Percentiles rank a stretch among this genome's conserved stretches.
Conservation (phyloP, 306 rosid species). For the Rosa chinensis region DNA sequence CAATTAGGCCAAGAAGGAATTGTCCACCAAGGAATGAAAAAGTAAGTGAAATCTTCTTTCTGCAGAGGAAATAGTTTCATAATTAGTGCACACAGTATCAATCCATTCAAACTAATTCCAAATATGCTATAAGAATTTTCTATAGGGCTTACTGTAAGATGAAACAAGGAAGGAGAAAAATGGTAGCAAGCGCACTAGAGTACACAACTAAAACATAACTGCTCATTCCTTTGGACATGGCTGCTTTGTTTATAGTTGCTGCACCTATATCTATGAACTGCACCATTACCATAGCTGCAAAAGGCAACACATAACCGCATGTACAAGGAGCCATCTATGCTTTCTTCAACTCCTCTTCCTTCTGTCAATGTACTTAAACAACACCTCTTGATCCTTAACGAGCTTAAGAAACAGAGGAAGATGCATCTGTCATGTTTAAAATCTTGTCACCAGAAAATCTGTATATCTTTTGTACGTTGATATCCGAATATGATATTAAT, state of each 20-base stretch:
- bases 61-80: background rate
- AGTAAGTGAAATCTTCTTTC: constrained; percentile 14
- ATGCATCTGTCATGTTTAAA: background rate
- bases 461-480: background rate
- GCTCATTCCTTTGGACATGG: constrained; percentile 21
- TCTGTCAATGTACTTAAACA: background rate
- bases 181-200: constrained; percentile 6
- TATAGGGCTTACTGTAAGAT: background rate
- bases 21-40: background rate
- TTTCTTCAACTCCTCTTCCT: background rate
- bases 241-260: constrained; percentile 12
- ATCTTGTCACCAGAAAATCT: background rate
- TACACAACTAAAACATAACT: constrained; percentile 1
- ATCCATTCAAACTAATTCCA: background rate
- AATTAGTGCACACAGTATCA: background rate
- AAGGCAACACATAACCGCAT: background rate
- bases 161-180: constrained; percentile 10
- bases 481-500: background rate
- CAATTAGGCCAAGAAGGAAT: constrained; percentile 14
- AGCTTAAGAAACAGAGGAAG: background rate
- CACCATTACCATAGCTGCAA: constrained; percentile 12
- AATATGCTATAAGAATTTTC: background rate
- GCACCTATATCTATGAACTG: constrained; percentile 9
- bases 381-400: background rate
- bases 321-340: background rate